Evolutionary conservation across 164 flowering plant species (phyloP), one percentile per base, ranked within the genome.

Genomic region (Liriodendron chinense): DNA sequence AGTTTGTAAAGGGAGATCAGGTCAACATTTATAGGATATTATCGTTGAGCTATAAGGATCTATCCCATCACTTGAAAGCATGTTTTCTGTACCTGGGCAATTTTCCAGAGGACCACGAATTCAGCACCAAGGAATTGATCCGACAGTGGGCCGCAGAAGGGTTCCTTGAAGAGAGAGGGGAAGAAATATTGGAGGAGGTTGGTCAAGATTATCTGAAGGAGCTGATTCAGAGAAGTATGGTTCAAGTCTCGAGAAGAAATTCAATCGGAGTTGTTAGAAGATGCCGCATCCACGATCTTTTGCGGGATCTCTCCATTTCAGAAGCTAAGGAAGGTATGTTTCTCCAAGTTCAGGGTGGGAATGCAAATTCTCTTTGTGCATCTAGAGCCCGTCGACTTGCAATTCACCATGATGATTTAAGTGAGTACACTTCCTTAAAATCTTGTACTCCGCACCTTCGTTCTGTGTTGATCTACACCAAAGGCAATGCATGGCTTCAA

Each of bases 191-290:
- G 68, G 80, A 80, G 43, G 83, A 69, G 6, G 28, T 62, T 4
- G 83, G 73, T 13, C 47, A 72, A 5, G 76, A 69, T 18, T 71
- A 71, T 43, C 50, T 80, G 65, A 43, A 59, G 2, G 68, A 77
- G 47, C 71, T 77, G 18, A 23, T 77, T 14, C 12, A 68, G 1
- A 63, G 77, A 70, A 73, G 57, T 50, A 23, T 80, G 22, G 9
- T 80, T 3, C 21, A 72, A 68, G 77, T 76, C 3, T 20, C 50
- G 1, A n/a, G 8, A 43, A n/a, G 34, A 70, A 73, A 28, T 12
- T 56, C 43, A 9, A 24, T 1, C n/a, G 71, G 82, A 0, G 3
- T 16, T 18, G 24, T 76, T 8, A 61, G 53, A 14, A 24, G 10
- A 2, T 74, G 76, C 16, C 43, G 25, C 9, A 12, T 80, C 8